Conservation (phyloP, 306 rosid genomes). For the Medicago truncatula region MtrunA17r5.0-ANR NC_053048.1:4283501-4284000, state of each 20-base stretch:
- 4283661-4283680: slow-evolving; percentile 78
- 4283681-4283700: slow-evolving; percentile 86
- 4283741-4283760: slow-evolving; percentile 46
- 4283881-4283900: slow-evolving; percentile 95
- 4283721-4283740: slow-evolving; percentile 68
- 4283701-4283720: slow-evolving; percentile 78
- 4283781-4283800: slow-evolving; percentile 63
- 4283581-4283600: slow-evolving; percentile 80
- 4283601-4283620: slow-evolving; percentile 86
- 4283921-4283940: slow-evolving; percentile 53
- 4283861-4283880: slow-evolving; percentile 77
- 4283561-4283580: slow-evolving; percentile 68
- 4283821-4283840: slow-evolving; percentile 76
- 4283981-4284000: slow-evolving; percentile 79
- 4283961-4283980: slow-evolving; percentile 80
- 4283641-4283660: slow-evolving; percentile 58
- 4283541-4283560: slow-evolving; percentile 84
- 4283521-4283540: slow-evolving; percentile 69
- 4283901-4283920: slow-evolving; percentile 71
- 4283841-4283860: slow-evolving; percentile 60
- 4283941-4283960: slow-evolving; percentile 27
- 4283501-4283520: slow-evolving; percentile 88
- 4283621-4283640: slow-evolving; percentile 60
- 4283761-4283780: slow-evolving; percentile 68
- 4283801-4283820: slow-evolving; percentile 60